Conservation (phyloP, 441 rosid genomes). For the Melastoma candidum region DNA sequence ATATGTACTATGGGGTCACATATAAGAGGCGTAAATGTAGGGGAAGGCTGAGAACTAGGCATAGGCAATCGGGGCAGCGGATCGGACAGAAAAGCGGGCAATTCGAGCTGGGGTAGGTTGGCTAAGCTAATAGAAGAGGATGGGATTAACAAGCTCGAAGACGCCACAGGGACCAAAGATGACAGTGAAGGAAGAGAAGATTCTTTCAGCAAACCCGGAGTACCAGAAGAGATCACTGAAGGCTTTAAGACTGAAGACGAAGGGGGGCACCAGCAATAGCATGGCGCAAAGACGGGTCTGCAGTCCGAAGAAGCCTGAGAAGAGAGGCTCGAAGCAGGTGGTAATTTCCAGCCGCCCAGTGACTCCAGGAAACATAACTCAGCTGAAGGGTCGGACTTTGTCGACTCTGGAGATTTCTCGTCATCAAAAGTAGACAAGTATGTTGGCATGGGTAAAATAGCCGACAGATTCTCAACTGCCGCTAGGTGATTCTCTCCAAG, state of each 20-base stretch:
- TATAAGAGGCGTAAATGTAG: slow-evolving; percentile 69
- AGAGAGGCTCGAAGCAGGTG: slow-evolving; percentile 22
- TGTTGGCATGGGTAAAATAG: slow-evolving; percentile 19
- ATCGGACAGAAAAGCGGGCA: slow-evolving; percentile 53
- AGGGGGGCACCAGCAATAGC: slow-evolving; percentile 87
- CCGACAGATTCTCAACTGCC: slow-evolving; percentile 27
- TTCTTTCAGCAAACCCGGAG: slow-evolving; percentile 32
- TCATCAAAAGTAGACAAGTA: slow-evolving; percentile 27
- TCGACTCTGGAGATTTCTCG: slow-evolving; percentile 20
- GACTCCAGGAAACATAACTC: slow-evolving; percentile 28
- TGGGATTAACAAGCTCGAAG: slow-evolving; percentile 34
- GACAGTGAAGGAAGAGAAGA: slow-evolving; percentile 56
- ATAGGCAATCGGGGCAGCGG: slow-evolving; percentile 53
- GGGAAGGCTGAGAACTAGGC: slow-evolving; percentile 51
- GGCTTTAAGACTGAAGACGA: slow-evolving; percentile 37
- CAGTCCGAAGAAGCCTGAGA: slow-evolving; percentile 23
- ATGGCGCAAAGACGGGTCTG: slow-evolving; percentile 56
- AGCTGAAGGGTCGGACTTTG: slow-evolving; percentile 17
- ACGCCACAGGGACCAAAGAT: slow-evolving; percentile 39
- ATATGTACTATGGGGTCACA: slow-evolving; percentile 90
- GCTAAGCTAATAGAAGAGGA: slow-evolving; percentile 43
- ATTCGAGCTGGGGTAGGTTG: slow-evolving; percentile 46
- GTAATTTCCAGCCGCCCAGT: slow-evolving; percentile 29
- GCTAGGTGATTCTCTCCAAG: slow-evolving; percentile 45
- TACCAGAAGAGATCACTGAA: slow-evolving; percentile 27